Evolutionary conservation across 2,329 filamentous ascomycete genomes (phyloP), one percentile per base, ranked within the genome.

Genomic region (Didymella lethalis): DNA sequence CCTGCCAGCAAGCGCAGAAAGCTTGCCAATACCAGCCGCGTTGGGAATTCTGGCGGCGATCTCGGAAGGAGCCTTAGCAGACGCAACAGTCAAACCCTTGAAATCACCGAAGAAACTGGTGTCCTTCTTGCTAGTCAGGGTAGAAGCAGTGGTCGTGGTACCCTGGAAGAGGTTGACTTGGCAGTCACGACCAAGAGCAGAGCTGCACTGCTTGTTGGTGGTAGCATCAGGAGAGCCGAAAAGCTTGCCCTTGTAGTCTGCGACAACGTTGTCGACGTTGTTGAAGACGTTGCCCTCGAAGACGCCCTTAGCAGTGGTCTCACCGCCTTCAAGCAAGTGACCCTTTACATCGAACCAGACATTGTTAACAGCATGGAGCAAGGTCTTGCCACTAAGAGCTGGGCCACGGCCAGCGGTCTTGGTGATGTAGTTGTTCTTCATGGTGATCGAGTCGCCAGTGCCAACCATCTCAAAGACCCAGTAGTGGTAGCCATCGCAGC

Each of bases 331-430:
- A 14, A 66, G 45, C 7, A 62, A 8, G 34, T 66, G 64, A 14
- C 64, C 64, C 23, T 62, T 63, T 45, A 59, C 55, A 32, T 64
- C 57, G 14, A 31, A 48, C 48, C 54, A 66, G 32, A 62, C 59
- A 28, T 66, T 66, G 59, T 66, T 66, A 36, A 62, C 59, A 4
- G 64, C 64, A n/a, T 66, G 64, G n/a, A 66, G 48, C 2, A 64
- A 44, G 6, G 63, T 66, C 29, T 56, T 56, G 20, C 64, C 64
- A 38, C 57, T 59, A 12, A 66, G 59, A 0, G 59, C 59, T 0
- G 64, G 64, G 41, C 59, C 57, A 20, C 64, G 64, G 7, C 58
- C 66, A 7, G 57, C 50, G 10, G 56, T 63, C 44, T 63, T 63
- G 41, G 56, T 56, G 25, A 65, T 57, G 51, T 68, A 64, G 62